Conservation (phyloP, 2,329 filamentous ascomycete genomes). For the Plenodomus lindquistii region DNA sequence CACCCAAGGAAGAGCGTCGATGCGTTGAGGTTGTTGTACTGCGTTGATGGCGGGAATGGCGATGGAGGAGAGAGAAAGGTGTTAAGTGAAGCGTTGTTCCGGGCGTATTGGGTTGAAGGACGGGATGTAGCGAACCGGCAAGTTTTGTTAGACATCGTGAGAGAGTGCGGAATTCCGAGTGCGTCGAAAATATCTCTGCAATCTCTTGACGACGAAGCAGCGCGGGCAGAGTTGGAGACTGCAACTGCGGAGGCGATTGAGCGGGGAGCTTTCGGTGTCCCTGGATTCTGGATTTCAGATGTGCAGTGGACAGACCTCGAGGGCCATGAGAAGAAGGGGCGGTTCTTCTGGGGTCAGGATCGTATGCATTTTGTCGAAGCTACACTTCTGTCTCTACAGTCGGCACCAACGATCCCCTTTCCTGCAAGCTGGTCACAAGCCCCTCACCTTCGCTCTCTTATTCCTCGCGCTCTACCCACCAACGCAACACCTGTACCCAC, state of each 20-base stretch:
- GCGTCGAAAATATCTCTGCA: slow-evolving; percentile 6
- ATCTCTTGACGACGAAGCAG: slow-evolving; percentile 20
- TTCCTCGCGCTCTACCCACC: slow-evolving; percentile 25
- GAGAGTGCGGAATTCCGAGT: slow-evolving; percentile 26
- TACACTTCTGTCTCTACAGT: slow-evolving; percentile 16
- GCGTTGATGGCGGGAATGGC: too few relatives aligned
- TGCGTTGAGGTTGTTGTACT: slow-evolving; percentile 35
- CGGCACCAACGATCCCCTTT: neutral
- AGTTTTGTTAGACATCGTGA: slow-evolving; percentile 27
- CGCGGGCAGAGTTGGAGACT: slow-evolving; percentile 29
- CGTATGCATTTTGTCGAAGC: slow-evolving; percentile 45
- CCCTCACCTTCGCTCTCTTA: slow-evolving; percentile 16
- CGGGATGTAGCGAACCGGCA: slow-evolving; percentile 29
- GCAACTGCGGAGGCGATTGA: slow-evolving; percentile 35
- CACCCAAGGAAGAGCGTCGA: slow-evolving; percentile 41
- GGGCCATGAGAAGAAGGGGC: slow-evolving; percentile 16
- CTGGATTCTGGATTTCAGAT: slow-evolving; percentile 39
- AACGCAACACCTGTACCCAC: slow-evolving; percentile 11
- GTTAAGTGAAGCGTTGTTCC: slow-evolving; percentile 32
- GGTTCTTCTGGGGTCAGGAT: slow-evolving; percentile 44
- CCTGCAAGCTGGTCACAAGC: slow-evolving; percentile 15
- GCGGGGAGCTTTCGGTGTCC: slow-evolving; percentile 41
- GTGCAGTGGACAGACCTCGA: slow-evolving; percentile 21
- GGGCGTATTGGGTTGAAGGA: slow-evolving; percentile 40
- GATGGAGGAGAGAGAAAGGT: slow-evolving; percentile 20